Base-by-base conservation (phyloP, 208 protist genomes). In the Trypanosoma congolense region DNA sequence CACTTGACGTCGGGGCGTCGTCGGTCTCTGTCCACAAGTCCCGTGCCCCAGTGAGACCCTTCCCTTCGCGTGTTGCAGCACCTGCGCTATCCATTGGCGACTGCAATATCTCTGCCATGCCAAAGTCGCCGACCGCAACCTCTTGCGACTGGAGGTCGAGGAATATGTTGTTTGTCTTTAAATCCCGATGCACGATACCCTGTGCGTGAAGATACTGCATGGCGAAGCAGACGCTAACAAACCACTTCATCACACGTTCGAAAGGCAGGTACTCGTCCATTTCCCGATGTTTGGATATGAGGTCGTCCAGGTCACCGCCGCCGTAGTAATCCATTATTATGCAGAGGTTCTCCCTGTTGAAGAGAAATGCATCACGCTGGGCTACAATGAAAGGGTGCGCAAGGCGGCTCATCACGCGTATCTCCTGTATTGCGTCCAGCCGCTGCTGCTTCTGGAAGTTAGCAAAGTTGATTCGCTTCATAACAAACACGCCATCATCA, bases 131-230 rank as follows among this genome's bases (percentile, higher is more conserved):
- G 36, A 95, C 67, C 12, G 82, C 86, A 30, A 96, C 74, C 31
- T 70, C 61, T 9, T 61, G 41, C 18, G 68, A 77, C 21, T 43
- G 14, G 22, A 64, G 35, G 16, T 90, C 72, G 9, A 95, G 24
- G 53, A 96, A 96, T 25, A 96, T 70, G 55, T 96, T 96, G 42
- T 93, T 87, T 2, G 74, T 82, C 42, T 96, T 96, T 54, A 96
- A 64, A 45, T 96, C 91, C 18, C 91, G 77, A 57, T 96, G 91
- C 2, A 93, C 51, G 22, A 96, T 78, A 46, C 79, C 62, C 38
- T 80, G 36, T 1, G 56, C 42, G 55, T 96, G 90, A 28, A 96
- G 61, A 64, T 93, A 93, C 36, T 96, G 76, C 19, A 88, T 57
- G 9, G 75, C 86, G 3, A 94, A 70, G 22, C 83, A 70, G 48